Conservation (phyloP, 1,284 basidiomycete species). For the Rhodotorula sp. region DNA sequence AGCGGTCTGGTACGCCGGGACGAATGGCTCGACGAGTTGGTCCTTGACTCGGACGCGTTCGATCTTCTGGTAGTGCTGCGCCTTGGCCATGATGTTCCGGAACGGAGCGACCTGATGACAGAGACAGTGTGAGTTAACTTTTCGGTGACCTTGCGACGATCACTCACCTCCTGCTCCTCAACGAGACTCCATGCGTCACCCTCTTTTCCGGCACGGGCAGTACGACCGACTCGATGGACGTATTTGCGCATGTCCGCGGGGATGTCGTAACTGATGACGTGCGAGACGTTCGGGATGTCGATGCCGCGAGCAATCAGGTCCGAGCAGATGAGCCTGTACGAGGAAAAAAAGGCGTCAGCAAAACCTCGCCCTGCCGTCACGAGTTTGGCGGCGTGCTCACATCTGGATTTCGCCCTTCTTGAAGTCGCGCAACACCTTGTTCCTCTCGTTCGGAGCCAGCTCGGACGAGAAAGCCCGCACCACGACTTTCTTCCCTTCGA, state of each 20-base stretch:
- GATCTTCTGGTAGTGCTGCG: slow-evolving; percentile 69
- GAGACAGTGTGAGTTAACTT: neutral
- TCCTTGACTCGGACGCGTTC: slow-evolving; percentile 69
- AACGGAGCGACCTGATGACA: slow-evolving; percentile 71
- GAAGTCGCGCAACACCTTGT: slow-evolving; percentile 74
- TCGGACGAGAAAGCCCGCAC: slow-evolving; percentile 83
- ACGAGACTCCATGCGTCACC: slow-evolving; percentile 93
- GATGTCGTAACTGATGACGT: slow-evolving; percentile 91
- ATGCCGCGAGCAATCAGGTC: slow-evolving; percentile 96
- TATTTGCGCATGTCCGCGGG: slow-evolving; percentile 98
- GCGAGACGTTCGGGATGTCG: slow-evolving; percentile 83
- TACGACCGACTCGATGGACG: slow-evolving; percentile 91
- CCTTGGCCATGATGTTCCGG: slow-evolving; percentile 75
- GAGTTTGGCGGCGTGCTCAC: slow-evolving; percentile 54
- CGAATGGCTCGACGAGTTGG: slow-evolving; percentile 60
- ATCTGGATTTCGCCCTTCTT: slow-evolving; percentile 76
- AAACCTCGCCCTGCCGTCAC: neutral
- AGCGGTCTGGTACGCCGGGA: slow-evolving; percentile 57
- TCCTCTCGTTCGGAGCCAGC: slow-evolving; percentile 69
- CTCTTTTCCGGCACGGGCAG: slow-evolving; percentile 80
- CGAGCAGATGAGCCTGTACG: slow-evolving; percentile 80
- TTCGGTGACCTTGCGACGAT: no score
- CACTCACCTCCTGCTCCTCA: slow-evolving; percentile 82
- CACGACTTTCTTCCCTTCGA: slow-evolving; percentile 50
- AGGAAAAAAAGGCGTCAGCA: neutral